These are phyloP conservation scores for Sordariomycetes sp. DNA, from an alignment of 2,329 filamentous ascomycete genomes.

Conservation along the genomic window DNA sequence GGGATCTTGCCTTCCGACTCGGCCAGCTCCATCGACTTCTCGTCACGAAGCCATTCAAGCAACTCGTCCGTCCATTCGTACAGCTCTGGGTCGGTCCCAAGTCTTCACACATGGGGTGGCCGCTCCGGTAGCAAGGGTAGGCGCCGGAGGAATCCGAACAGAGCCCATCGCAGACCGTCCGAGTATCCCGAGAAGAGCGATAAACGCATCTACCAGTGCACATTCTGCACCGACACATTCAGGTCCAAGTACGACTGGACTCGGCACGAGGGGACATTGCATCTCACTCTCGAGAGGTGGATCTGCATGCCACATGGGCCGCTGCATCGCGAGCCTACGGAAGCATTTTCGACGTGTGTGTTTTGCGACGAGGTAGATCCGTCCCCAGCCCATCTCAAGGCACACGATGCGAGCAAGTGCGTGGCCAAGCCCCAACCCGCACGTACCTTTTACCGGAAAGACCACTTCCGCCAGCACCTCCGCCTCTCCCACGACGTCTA, in stretches of 20 bases:
- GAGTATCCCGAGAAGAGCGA: neutral
- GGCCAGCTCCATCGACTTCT: neutral
- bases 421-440: constrained; percentile 32
- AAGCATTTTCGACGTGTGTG: constrained; percentile 21
- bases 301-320: constrained; percentile 24
- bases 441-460: constrained; percentile 27
- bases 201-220: constrained; percentile 23
- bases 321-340: constrained; percentile 22
- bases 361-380: constrained; percentile 21
- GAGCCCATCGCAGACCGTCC: neutral
- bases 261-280: constrained; percentile 35
- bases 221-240: constrained; percentile 31
- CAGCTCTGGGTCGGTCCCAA: constrained; percentile 11
- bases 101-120: constrained; percentile 12
- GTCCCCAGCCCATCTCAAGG: constrained; percentile 16
- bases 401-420: constrained; percentile 29
- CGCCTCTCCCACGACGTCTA: constrained; percentile 26
- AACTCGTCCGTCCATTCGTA: constrained; percentile 7
- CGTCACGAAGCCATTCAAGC: constrained; percentile 7
- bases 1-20: neutral
- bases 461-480: constrained; percentile 28
- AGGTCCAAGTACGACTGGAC: constrained; percentile 30
- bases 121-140: constrained; percentile 2
- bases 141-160: constrained; percentile 4
- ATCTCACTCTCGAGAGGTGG: constrained; percentile 31